Evolutionary conservation across 164 flowering plant species (phyloP).

Genomic region (Vitis cinerea): DNA sequence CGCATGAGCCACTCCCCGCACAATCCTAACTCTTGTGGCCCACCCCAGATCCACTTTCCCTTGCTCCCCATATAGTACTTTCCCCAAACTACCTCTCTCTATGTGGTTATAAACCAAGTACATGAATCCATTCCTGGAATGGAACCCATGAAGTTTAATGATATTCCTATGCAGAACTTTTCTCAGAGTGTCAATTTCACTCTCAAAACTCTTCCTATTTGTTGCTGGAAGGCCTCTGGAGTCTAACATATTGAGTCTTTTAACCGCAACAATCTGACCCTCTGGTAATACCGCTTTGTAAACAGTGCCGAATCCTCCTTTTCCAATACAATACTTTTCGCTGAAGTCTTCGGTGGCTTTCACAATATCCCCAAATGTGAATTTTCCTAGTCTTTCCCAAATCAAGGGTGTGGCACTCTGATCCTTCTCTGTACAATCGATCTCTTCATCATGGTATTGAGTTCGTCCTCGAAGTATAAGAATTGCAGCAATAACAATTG

Average conservation of each 20-base stretch:
- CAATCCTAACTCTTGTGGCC: neutral
- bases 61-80: slow-evolving; percentile 20
- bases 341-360: slow-evolving; percentile 37
- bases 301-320: slow-evolving; percentile 46
- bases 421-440: too few species aligned
- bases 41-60: slow-evolving; percentile 23
- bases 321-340: slow-evolving; percentile 35
- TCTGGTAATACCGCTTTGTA: slow-evolving; percentile 34
- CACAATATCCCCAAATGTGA: slow-evolving; percentile 22
- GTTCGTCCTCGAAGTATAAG: too few species aligned
- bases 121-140: slow-evolving; percentile 14
- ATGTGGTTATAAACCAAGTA: slow-evolving; percentile 40
- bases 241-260: slow-evolving; percentile 22
- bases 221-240: neutral
- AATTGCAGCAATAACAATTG: neutral
- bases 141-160: slow-evolving; percentile 26
- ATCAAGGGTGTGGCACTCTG: slow-evolving; percentile 22
- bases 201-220: slow-evolving; percentile 27
- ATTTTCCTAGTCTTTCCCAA: slow-evolving; percentile 31
- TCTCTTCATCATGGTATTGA: too few species aligned
- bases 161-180: slow-evolving; percentile 38
- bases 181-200: slow-evolving; percentile 34
- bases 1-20: neutral
- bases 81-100: slow-evolving; percentile 39
- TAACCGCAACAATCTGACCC: slow-evolving; percentile 40